Evolutionary conservation across 805 yeast genomes (phyloP).

Genomic region (Teunomyces lycoperdinae): DNA sequence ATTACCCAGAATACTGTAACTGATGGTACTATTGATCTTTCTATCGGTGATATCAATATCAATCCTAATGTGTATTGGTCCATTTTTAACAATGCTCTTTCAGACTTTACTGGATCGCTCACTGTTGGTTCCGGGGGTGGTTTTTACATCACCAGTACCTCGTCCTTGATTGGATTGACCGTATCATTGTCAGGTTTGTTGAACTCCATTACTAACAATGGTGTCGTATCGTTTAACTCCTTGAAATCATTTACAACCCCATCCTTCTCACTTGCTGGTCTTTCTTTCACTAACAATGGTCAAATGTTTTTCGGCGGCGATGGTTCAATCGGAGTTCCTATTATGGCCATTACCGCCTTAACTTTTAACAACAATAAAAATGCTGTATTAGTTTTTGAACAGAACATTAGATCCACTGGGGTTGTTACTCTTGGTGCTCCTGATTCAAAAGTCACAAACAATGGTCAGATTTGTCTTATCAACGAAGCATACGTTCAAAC

Average conservation of each 20-base stretch:
- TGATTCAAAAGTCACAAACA: slow-evolving; percentile 9
- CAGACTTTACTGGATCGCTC: neutral
- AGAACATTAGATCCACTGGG: slow-evolving; percentile 7
- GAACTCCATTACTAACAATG: slow-evolving; percentile 14
- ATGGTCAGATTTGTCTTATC: slow-evolving; percentile 16
- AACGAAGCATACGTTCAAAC: slow-evolving; percentile 13
- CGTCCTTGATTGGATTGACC: slow-evolving; percentile 10
- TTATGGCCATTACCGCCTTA: slow-evolving; percentile 10
- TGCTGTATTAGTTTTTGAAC: slow-evolving; percentile 13
- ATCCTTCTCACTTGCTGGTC: slow-evolving; percentile 8
- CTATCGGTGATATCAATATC: slow-evolving; percentile 17
- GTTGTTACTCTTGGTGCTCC: slow-evolving; percentile 11
- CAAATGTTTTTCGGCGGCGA: slow-evolving; percentile 13
- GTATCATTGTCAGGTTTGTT: slow-evolving; percentile 8
- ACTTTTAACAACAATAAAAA: slow-evolving; percentile 11
- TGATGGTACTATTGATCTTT: slow-evolving; percentile 15
- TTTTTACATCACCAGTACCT: slow-evolving; percentile 14
- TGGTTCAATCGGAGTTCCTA: slow-evolving; percentile 10
- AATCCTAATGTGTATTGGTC: slow-evolving; percentile 17
- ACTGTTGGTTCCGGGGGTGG: slow-evolving; percentile 14
- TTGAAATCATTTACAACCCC: slow-evolving; percentile 12
- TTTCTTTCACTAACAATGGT: slow-evolving; percentile 16
- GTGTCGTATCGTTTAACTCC: slow-evolving; percentile 18
- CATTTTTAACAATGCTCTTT: slow-evolving; percentile 10
- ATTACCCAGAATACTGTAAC: slow-evolving; percentile 13